These are phyloP conservation scores for Populus hybrid DNA, from an alignment of 441 rosid genomes.

Conservation along the genomic window DNA sequence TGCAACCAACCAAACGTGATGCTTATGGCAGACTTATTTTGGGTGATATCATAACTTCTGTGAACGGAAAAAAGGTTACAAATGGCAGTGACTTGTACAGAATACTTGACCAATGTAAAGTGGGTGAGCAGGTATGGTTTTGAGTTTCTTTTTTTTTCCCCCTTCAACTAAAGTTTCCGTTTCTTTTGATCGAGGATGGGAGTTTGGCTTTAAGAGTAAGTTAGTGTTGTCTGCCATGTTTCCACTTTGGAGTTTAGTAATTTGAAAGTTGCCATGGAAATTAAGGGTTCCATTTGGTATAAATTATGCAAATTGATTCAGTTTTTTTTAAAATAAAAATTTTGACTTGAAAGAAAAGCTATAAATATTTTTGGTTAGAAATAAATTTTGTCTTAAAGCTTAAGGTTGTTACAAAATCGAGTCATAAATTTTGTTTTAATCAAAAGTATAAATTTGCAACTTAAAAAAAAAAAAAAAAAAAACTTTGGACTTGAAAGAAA, in stretches of 20 bases:
- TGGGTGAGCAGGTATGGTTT: conserved; percentile 69
- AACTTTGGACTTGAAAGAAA: no score
- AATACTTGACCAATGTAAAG: conserved; percentile 93
- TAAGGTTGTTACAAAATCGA: neutral
- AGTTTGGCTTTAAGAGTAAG: neutral
- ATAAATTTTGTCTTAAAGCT: neutral
- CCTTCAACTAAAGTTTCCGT: neutral
- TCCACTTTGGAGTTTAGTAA: neutral
- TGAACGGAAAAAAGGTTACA: conserved; percentile 70
- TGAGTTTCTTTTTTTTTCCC: neutral
- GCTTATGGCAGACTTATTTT: conserved; percentile 80
- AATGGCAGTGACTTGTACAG: conserved; percentile 94
- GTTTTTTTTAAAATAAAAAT: no score
- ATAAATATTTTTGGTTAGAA: no score
- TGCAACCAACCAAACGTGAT: conserved; percentile 85
- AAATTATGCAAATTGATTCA: neutral
- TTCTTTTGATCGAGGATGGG: neutral
- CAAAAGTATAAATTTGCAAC: neutral
- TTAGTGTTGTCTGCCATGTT: neutral
- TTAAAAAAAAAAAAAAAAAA: no score
- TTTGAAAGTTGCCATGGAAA: neutral
- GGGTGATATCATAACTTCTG: conserved; percentile 92
- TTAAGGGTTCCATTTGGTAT: neutral
- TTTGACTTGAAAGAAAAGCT: no score
- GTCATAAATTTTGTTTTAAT: neutral